These are phyloP conservation scores for Lycium ferocissimum DNA, from an alignment of 257 asterid species.

Conservation along the genomic window DNA sequence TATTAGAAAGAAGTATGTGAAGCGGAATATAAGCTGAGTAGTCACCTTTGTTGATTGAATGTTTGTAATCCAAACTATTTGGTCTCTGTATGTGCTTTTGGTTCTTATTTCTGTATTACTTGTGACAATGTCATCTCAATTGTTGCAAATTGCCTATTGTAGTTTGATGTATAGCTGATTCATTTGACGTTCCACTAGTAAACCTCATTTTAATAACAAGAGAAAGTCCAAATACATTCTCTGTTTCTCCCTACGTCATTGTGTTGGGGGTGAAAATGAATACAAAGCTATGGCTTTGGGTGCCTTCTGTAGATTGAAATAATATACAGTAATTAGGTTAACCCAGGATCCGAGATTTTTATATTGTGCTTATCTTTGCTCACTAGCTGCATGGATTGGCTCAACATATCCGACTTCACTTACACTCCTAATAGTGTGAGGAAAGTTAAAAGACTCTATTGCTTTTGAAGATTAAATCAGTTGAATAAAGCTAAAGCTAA, in stretches of 20 bases:
- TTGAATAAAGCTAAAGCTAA: neutral
- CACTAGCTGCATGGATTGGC: no score
- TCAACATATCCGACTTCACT: no score
- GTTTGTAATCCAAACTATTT: no score
- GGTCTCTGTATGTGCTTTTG: neutral
- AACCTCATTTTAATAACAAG: neutral
- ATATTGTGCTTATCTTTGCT: no score
- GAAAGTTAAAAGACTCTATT: no score
- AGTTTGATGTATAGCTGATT: neutral
- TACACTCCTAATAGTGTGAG: no score
- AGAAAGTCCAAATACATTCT: neutral
- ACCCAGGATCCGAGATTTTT: no score
- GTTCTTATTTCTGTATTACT: neutral
- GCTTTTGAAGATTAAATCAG: no score
- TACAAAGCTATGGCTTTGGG: neutral
- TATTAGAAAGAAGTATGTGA: no score
- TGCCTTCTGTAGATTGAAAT: neutral
- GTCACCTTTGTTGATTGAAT: no score
- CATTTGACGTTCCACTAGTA: neutral
- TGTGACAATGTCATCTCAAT: neutral
- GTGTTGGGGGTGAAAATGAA: neutral
- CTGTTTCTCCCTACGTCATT: neutral
- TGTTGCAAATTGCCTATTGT: neutral
- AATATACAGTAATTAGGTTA: no score
- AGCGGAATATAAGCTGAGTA: no score